phyloP scores from a whole-genome alignment of 2,329 filamentous ascomycete genomes.

The Alternaria gansuensis region DNA sequence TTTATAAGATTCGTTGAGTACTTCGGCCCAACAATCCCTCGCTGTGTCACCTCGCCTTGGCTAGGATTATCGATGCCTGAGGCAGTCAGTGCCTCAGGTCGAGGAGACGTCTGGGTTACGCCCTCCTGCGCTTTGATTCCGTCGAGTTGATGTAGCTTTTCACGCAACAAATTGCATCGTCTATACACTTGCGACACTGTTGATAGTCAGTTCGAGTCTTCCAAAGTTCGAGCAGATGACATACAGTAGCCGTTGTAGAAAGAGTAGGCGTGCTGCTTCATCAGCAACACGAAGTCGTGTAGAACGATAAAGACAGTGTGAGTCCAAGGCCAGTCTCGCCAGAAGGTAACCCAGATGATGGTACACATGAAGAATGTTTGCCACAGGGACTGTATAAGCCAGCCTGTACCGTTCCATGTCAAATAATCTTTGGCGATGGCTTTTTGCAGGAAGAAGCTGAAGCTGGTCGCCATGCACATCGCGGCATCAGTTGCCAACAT shows the following conservation, averaged over 20 bases:
- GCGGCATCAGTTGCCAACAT: constrained; percentile 70
- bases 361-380: constrained; percentile 70
- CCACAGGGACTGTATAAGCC: constrained; percentile 80
- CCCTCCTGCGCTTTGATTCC: constrained; percentile 58
- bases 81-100: constrained; percentile 13
- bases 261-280: constrained; percentile 84
- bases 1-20: constrained; percentile 56
- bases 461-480: constrained; percentile 72
- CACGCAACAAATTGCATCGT: constrained; percentile 54
- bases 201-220: constrained; percentile 3
- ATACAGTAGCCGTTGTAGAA: constrained; percentile 77
- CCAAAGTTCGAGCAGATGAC: constrained; percentile 19
- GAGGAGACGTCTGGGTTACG: constrained; percentile 40
- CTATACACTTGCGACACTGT: constrained; percentile 60
- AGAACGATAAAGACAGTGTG: constrained; percentile 81
- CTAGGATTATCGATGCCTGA: constrained; percentile 29
- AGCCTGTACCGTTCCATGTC: constrained; percentile 73
- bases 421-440: constrained; percentile 67
- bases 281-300: constrained; percentile 77
- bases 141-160: constrained; percentile 67
- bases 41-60: constrained; percentile 24
- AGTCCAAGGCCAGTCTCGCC: constrained; percentile 83
- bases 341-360: constrained; percentile 71
- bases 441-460: constrained; percentile 72
- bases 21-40: constrained; percentile 50